Conservation (phyloP, 208 protist genomes). For the Crithidia fasciculata region DNA sequence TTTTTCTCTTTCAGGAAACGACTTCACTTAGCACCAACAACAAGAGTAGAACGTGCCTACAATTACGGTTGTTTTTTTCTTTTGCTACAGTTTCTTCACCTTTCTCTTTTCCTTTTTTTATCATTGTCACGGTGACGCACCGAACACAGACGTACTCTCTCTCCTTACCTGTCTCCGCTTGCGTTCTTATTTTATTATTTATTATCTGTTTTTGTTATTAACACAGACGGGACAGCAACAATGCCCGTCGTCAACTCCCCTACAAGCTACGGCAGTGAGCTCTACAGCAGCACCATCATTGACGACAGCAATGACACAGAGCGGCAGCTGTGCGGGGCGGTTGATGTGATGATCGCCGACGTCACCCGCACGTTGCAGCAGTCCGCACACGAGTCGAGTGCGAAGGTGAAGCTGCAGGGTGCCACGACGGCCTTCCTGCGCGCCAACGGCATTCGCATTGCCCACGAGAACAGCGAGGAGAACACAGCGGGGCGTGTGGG, state of each 20-base stretch:
- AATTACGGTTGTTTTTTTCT: too few species aligned
- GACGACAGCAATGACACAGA: constrained; percentile 22
- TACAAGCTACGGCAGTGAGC: neutral
- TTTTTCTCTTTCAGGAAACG: too few species aligned
- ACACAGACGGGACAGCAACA: neutral
- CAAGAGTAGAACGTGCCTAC: too few species aligned
- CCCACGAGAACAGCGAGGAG: constrained; percentile 1
- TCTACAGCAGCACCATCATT: constrained; percentile 7
- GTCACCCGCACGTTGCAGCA: constrained; percentile 16
- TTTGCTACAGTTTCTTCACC: neutral
- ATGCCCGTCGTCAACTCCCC: constrained; percentile 18
- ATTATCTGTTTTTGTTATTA: neutral
- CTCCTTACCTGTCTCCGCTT: too few species aligned
- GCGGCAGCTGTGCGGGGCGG: constrained; percentile 24
- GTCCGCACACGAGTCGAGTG: constrained; percentile 6
- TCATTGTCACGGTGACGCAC: neutral
- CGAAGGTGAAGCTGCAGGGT: constrained; percentile 3
- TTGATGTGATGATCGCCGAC: constrained; percentile 19
- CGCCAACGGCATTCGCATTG: constrained; percentile 26
- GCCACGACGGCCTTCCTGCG: constrained; percentile 16
- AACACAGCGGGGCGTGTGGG: neutral
- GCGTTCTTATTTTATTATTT: constrained; percentile 3
- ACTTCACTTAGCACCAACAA: too few species aligned
- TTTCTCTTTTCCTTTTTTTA: neutral
- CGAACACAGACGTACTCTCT: neutral